Base-by-base conservation (phyloP, 768 basidiomycete genomes). In the Exidia glandulosa region DNA sequence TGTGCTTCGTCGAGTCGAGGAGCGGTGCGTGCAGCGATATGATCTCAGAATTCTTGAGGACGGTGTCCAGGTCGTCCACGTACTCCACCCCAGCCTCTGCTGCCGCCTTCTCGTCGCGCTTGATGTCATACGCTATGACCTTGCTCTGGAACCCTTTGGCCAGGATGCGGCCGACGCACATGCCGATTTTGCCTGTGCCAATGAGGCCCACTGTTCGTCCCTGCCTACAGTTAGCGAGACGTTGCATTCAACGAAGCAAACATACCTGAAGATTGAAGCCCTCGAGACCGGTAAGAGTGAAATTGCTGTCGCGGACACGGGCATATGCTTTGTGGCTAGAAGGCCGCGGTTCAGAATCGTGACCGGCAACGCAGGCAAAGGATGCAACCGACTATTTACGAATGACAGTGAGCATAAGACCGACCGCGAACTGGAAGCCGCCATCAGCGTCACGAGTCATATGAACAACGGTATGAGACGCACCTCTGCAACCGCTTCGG, bases 21-120 rank as follows among this genome's bases (percentile, higher is more conserved):
- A 71, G 61, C 1, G 73, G 74, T 63, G 70, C 72, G 58, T 73
- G 73, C 13, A 75, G 59, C 9, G 68, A 68, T 2, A 75, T 47
- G 14, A 75, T 67, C 60, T 75, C 73, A 10, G 61, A 56, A 9
- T 59, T 45, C 1, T 57, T 41, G 3, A 73, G 62, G 23, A 74
- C 59, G 34, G 69, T 68, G 14, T 70, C 65, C 9, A 73, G 64
- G 3, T 81, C 81, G 3, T 62, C 29, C 25, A 67, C 63, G 25
- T 71, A 62, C 2, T 62, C 58, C 52, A 66, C 59, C 3, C 63
- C 63, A 37, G 54, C 59, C 31, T 63, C 48, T n/a, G 9, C 30
- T 4, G 64, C 64, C 7, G 33, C 59, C 12, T 45, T 50, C 19
- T 54, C 16, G 50, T 57, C 25, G 41, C 32, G 57, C 4, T 59